Evolutionary conservation across 257 asterid genomes (phyloP).

Genomic region (Ocimum tenuiflorum): DNA sequence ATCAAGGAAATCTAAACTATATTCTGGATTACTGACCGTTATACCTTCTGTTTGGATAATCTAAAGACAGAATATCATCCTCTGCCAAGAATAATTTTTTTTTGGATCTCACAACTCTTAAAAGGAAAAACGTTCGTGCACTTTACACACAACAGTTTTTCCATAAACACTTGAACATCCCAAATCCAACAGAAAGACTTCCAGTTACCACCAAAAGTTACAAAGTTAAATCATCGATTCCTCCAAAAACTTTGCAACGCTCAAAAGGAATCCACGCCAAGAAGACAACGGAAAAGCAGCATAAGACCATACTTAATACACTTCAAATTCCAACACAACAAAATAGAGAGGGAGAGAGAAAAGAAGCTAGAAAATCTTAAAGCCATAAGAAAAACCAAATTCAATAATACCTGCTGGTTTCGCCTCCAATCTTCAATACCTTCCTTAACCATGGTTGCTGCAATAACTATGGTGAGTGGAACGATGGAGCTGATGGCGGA

Average conservation of each 20-base stretch:
- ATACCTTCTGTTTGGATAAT: not conserved
- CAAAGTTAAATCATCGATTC: not conserved
- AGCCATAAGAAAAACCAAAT: not conserved
- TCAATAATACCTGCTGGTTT: constrained; percentile 48
- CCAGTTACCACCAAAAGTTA: constrained; percentile 1
- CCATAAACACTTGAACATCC: constrained; percentile 15
- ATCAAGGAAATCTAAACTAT: not conserved
- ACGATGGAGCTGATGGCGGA: constrained; percentile 46
- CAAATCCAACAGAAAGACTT: constrained; percentile 5
- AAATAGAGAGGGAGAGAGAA: too few species aligned
- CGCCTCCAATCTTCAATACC: constrained; percentile 63
- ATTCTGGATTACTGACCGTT: not conserved
- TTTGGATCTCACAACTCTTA: not conserved
- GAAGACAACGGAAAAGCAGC: not conserved
- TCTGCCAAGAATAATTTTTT: not conserved
- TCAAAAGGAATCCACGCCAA: constrained; percentile 1
- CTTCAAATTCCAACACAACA: not conserved
- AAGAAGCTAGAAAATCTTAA: not conserved
- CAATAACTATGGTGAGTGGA: constrained; percentile 53
- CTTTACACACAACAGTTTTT: not conserved
- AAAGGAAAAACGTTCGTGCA: constrained; percentile 7
- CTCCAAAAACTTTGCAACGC: not conserved
- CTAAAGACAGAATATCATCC: not conserved
- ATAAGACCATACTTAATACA: not conserved
- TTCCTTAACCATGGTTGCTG: constrained; percentile 61